Evolutionary conservation across 345 rosid species (phyloP).

Genomic region (Luvunga scandens): DNA sequence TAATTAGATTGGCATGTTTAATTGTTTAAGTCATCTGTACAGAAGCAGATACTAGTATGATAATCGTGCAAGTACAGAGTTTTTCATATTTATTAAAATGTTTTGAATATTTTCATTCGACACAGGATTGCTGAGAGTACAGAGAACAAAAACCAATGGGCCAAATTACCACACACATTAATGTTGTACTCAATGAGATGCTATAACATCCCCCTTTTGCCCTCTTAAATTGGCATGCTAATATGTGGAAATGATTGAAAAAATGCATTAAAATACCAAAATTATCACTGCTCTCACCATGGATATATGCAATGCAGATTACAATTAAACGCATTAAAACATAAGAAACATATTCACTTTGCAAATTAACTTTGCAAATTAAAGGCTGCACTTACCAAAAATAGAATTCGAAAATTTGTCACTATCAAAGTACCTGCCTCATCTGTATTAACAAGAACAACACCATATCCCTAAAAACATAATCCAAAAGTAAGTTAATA

Average conservation of each 20-base stretch:
- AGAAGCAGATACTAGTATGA: too few relatives aligned
- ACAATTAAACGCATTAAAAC: neutral
- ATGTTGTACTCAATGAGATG: neutral
- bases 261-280: neutral
- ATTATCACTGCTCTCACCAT: neutral
- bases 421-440: slow-evolving; percentile 81
- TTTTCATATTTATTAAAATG: neutral
- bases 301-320: slow-evolving; percentile 5
- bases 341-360: neutral
- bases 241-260: slow-evolving; percentile 4
- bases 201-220: neutral
- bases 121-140: neutral
- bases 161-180: neutral
- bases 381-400: slow-evolving; percentile 58
- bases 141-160: neutral
- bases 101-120: neutral
- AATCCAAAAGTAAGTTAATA: slow-evolving; percentile 1
- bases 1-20: neutral
- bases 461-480: slow-evolving; percentile 72
- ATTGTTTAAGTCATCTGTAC: neutral
- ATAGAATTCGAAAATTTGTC: slow-evolving; percentile 90
- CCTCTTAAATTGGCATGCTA: neutral
- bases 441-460: slow-evolving; percentile 78
- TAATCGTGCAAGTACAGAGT: neutral
- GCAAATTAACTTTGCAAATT: neutral